Base-by-base conservation (phyloP, 257 asterid genomes). In the Salvia rosmarinus region DNA sequence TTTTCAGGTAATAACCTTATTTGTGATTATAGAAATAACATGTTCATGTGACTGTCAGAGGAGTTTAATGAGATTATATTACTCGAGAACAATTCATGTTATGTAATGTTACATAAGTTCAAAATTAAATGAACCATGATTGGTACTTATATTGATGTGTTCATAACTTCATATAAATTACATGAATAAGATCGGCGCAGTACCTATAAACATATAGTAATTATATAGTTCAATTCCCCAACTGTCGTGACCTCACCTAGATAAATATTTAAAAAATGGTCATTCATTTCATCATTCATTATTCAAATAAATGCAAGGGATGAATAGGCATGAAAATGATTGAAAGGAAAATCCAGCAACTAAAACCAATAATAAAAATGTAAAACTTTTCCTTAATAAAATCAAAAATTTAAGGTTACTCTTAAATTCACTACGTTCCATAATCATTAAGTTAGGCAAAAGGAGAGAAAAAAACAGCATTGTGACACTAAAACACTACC, bases 401-500 rank as follows among this genome's bases (percentile, higher is more conserved):
- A 56, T 11, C 35, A 56, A 25, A 55, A 11, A 10, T 56, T 9
- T 56, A 12, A 25, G 9, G 39, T 25, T 56, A 16, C 35, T 34
- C 46, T 23, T 35, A 61, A 39, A 23, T 68, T 44, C 9, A 67
- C 69, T 3, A 61, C 51, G 67, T 51, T 55, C 52, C 80, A 69
- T 68, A 28, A 39, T 9, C n/a, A 40, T 49, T 39, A 37, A 59
- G 64, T 49, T 43, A 17, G 46, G 47, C 5, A 20, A 47, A 35
- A 16, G 32, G 28, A 60, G 21, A 0, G 65, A 59, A 68, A 68
- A 58, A 35, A 56, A 56, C 46, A 21, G 59, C 17, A 60, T 11
- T 13, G 21, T 21, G 76, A 67, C 72, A 70, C 23, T 39, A 51
- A 51, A 61, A 62, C 52, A 50, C 25, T 76, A 52, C 80, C 76